Evolutionary conservation across 495 filamentous ascomycete species (phyloP), one percentile per base, ranked within the genome.

Genomic region (Penicillium coffeae): DNA sequence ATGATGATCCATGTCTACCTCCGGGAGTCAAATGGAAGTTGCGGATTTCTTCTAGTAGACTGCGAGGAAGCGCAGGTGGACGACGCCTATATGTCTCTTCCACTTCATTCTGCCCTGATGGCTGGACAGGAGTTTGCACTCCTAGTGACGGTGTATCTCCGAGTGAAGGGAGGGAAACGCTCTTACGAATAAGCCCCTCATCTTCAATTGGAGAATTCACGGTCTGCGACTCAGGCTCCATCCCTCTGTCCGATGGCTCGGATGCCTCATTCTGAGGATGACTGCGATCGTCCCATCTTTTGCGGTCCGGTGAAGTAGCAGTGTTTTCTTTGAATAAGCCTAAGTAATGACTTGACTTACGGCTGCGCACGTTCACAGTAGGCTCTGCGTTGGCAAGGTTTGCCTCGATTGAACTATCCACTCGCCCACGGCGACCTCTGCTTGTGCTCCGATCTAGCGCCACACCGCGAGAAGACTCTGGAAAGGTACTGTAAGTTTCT

Each of bases 261-360:
- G 40, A n/a, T n/a, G 45, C 16, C 22, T 64, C 63, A 49, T 70
- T 65, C 9, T 64, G 62, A 41, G 50, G 53, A 21, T 52, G 54
- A 21, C 42, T 52, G 16, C 66, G 66, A 33, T 70, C 68, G 25
- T 75, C 70, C 38, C 64, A 59, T 53, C 64, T 55, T 51, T 72
- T 75, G 20, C 72, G 64, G 36, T 79, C 79, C 15, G 76, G 68
- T 10, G 71, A 76, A 9, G 70, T 70, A 30, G 25, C 25, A 19
- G 89, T 85, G 49, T 90, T 93, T 59, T 96, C 89, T 63, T 89
- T 93, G 76, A 98, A 98, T 42, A 96, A 77, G 3, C 93, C 82
- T 38, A 98, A 67, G 58, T 87, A 89, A 64, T 98, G 91, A 62
- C 89, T 95, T 38, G 92, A 85, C 70, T 98, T 98, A 49, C 93